Conservation (phyloP, 2,329 filamentous ascomycete species). For the Microdochium trichocladiopsis region DNA sequence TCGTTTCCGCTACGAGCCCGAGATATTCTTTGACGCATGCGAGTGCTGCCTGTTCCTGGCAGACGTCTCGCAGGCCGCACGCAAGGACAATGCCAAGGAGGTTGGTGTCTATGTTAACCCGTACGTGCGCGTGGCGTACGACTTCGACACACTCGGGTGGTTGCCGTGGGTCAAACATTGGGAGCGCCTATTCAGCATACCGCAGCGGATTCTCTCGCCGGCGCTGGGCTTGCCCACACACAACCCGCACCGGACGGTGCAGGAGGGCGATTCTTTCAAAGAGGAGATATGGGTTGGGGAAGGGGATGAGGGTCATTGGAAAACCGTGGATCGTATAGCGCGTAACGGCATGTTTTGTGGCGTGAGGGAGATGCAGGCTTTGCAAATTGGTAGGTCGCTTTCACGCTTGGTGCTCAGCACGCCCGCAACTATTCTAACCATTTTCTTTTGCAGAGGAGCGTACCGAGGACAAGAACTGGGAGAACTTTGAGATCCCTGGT, state of each 20-base stretch:
- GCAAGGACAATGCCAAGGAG: constrained; percentile 27
- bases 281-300: constrained; percentile 43
- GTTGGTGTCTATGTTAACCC: constrained; percentile 68
- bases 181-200: constrained; percentile 54
- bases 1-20: constrained; percentile 50
- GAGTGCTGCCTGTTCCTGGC: constrained; percentile 56
- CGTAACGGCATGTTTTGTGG: constrained; percentile 49
- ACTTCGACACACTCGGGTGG: constrained; percentile 47
- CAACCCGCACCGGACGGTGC: constrained; percentile 54
- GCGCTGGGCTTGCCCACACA: constrained; percentile 48
- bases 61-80: constrained; percentile 33
- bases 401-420: neutral
- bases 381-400: constrained; percentile 13
- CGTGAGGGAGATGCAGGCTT: constrained; percentile 38
- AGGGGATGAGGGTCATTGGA: constrained; percentile 25
- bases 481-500: constrained; percentile 22
- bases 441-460: constrained; percentile 12
- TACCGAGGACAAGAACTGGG: constrained; percentile 24
- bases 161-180: constrained; percentile 54
- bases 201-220: constrained; percentile 51
- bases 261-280: constrained; percentile 44
- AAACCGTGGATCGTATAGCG: constrained; percentile 33
- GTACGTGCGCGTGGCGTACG: constrained; percentile 66
- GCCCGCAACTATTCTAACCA: neutral
- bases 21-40: constrained; percentile 55